Evolutionary conservation across 208 protist species (phyloP).

Genomic region (Wallacemonas sp.): DNA sequence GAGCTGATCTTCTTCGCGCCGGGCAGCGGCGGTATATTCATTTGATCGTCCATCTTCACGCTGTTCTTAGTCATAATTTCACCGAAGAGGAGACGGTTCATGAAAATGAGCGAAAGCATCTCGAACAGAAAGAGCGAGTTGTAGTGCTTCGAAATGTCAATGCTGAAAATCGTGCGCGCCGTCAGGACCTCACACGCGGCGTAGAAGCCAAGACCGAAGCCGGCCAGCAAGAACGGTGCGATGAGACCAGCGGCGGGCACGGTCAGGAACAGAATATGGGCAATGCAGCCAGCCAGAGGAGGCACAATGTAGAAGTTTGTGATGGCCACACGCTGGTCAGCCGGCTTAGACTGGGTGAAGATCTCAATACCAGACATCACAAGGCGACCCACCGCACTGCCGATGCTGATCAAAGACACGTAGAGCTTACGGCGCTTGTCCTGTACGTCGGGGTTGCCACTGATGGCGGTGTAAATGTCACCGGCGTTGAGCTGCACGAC

Average conservation of each 20-base stretch:
- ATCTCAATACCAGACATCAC: conserved; percentile 38
- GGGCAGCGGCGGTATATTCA: no score
- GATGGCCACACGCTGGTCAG: conserved; percentile 34
- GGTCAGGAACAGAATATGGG: conserved; percentile 32
- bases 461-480: conserved; percentile 42
- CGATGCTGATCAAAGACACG: conserved; percentile 40
- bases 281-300: conserved; percentile 21
- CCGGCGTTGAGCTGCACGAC: conserved; percentile 36
- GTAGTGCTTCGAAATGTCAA: conserved; percentile 56
- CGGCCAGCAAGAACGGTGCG: conserved; percentile 35
- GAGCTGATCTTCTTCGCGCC: no score
- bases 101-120: conserved; percentile 37
- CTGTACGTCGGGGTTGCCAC: conserved; percentile 23
- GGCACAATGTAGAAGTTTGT: conserved; percentile 41
- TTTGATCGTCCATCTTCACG: background rate
- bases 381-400: conserved; percentile 39
- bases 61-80: conserved; percentile 49
- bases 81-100: conserved; percentile 56
- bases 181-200: conserved; percentile 39
- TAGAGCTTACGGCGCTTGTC: conserved; percentile 28
- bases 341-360: conserved; percentile 23
- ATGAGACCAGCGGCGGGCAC: conserved; percentile 32
- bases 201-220: conserved; percentile 44
- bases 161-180: conserved; percentile 43
- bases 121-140: conserved; percentile 50